Evolutionary conservation across 176 grass and related monocot species (phyloP).

Genomic region (Ananas comosus): DNA sequence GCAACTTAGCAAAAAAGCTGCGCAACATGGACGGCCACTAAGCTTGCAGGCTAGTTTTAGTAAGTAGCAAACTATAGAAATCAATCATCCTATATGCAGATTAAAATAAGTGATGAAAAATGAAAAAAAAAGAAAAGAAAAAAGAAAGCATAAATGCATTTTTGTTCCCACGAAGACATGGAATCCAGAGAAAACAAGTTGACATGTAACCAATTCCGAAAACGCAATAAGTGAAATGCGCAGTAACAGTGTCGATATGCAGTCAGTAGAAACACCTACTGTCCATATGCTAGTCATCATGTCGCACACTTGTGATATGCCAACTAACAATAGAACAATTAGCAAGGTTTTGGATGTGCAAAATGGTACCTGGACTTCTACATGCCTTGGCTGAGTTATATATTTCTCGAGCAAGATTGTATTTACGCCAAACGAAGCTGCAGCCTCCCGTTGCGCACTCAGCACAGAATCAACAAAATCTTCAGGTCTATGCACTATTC

Average conservation of each 20-base stretch:
- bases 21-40: not conserved
- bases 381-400: constrained; percentile 85
- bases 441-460: constrained; percentile 79
- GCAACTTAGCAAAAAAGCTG: too few relatives aligned
- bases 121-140: not conserved
- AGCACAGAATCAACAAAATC: constrained; percentile 67
- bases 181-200: not conserved
- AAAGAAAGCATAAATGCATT: not conserved
- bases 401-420: constrained; percentile 87
- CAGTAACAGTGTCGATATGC: not conserved
- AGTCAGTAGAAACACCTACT: not conserved
- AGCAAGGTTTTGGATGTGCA: not conserved
- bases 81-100: not conserved
- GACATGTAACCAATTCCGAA: not conserved
- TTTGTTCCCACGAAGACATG: not conserved
- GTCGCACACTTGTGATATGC: not conserved
- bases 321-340: not conserved
- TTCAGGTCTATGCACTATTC: constrained; percentile 64
- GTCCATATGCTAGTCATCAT: not conserved
- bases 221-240: not conserved
- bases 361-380: constrained; percentile 80
- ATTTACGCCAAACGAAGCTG: constrained; percentile 81
- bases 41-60: not conserved
- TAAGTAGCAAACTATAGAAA: not conserved
- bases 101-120: not conserved